Evolutionary conservation across 805 yeast species (phyloP), one percentile per base, ranked within the genome.

Genomic region (Nakazawaea populi): DNA sequence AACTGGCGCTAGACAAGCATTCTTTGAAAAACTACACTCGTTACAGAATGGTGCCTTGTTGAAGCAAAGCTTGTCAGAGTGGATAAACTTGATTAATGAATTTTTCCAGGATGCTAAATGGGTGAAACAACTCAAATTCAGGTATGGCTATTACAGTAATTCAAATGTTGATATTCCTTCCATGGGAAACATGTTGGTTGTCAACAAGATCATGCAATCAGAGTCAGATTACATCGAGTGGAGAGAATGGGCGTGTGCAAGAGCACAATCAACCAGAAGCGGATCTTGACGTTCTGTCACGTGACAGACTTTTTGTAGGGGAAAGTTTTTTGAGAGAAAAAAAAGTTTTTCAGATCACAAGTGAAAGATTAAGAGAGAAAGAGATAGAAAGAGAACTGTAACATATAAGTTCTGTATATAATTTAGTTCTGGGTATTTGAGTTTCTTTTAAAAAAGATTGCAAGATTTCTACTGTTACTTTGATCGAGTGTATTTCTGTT

Each of bases 41-140:
- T 65, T 74, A 44, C 86, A 82, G 56, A 66, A 75, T 57, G 89
- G 85, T 14, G 76, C 80, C 24, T 60, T 75, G 42, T 60, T 75
- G 67, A 61, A 72, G 44, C 64, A 72, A 37, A 85, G 80, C 38
- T 64, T 86, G 50, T 64, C 69, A 14, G 69, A 74, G 18, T 82
- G 87, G 76, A 67, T 79, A 12, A 74, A 69, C 11, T 64, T 83
- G 29, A 80, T 83, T 0, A 75, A 75, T 42, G 78, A 74, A 42
- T 63, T 84, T 50, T 71, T 85, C 36, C 72, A 73, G 31, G 77
- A 77, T 44, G 82, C 77, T 54, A 73, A 76, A 41, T 87, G 95
- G 92, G 74, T 80, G 48, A 69, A 76, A 36, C 79, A 76, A 30
- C 61, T 86, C 37, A 81, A 79, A 55, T 61, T 70, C 11, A 68